Base-by-base conservation (phyloP, 2,329 filamentous ascomycete species). In the Aureobasidium musti region DNA sequence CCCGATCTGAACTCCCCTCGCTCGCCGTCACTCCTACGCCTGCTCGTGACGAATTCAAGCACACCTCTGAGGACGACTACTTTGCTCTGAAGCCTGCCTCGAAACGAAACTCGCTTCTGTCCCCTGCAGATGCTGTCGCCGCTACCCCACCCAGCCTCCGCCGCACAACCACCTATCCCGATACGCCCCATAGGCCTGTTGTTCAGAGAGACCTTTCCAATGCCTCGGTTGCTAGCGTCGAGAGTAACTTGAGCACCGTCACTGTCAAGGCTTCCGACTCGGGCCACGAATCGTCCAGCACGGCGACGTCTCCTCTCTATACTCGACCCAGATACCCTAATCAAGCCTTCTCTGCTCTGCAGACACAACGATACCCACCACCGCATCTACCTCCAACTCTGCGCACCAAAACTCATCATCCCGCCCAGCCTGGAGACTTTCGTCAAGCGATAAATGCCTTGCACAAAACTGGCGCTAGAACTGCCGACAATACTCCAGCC, bases 281-380 rank as follows among this genome's bases (percentile, higher is more conserved):
- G 63, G 68, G 47, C 69, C 35, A 68, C 56, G 61, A 43, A 28
- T 64, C 61, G 5, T 49, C 61, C 23, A 64, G 61, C 37, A 45
- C 41, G 66, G 63, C 70, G 66, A 23, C 56, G 67, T n/a, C 71
- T 68, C 26, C 68, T 69, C 53, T 60, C 43, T 74, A 77, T 65
- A 68, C 67, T 71, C 74, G 77, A 33, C 78, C 78, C 23, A 72
- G 76, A 67, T 83, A 79, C 69, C 81, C 81, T 53, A 82, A 82
- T 70, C 82, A 83, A 73, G 78, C 81, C 21, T 82, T 82, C 72
- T 77, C 81, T 54, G 81, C 81, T 2, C 74, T 83, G 37, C 81
- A 82, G 59, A 75, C 74, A 60, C 81, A 82, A 72, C 69, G 73
- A 43, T 79, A 82, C 66, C 78, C 80, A 54, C 73, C 75, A n/a